These are phyloP conservation scores for Trichoderma atrobrunneum DNA, from an alignment of 2,329 filamentous ascomycete species.

Conservation along the genomic window DNA sequence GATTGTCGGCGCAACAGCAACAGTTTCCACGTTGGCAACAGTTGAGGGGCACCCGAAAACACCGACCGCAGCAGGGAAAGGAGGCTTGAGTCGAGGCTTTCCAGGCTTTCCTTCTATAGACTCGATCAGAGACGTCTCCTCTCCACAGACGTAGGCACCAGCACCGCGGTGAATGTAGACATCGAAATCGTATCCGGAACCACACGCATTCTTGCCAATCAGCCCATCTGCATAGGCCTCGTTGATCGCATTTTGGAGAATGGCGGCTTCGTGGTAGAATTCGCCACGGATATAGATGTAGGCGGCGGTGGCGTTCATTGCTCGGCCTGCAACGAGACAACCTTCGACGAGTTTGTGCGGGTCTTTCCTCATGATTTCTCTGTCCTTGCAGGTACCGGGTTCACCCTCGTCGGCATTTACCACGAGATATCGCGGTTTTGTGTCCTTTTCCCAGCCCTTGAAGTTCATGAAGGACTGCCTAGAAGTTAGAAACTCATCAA, in stretches of 20 bases:
- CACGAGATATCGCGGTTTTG: conserved; percentile 90
- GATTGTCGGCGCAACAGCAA: conserved; percentile 94
- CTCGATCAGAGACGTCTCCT: conserved; percentile 97
- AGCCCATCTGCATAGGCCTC: conserved; percentile 93
- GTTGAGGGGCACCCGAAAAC: conserved; percentile 97
- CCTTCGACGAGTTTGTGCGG: conserved; percentile 98
- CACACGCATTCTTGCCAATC: conserved; percentile 98
- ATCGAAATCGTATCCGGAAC: conserved; percentile 95
- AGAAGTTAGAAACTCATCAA: background rate
- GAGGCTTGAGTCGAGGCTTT: conserved; percentile 97
- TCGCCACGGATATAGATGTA: conserved; percentile 99
- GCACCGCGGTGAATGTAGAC: conserved; percentile 95
- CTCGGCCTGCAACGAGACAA: conserved; percentile 89
- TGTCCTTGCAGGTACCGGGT: conserved; percentile 98
- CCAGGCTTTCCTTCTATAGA: conserved; percentile 97
- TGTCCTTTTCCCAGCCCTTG: conserved; percentile 99
- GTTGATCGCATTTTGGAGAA: conserved; percentile 93
- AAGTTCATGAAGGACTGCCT: conserved; percentile 97
- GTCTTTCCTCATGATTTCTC: conserved; percentile 99
- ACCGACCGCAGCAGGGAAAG: conserved; percentile 95
- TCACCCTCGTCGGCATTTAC: conserved; percentile 99
- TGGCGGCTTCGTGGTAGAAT: conserved; percentile 92
- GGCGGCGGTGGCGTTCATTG: conserved; percentile 97
- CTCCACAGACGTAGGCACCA: conserved; percentile 96
- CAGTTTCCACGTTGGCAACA: conserved; percentile 95